These are phyloP conservation scores for Sisymbrium altissimum DNA, from an alignment of 345 rosid genomes.

Conservation along the genomic window DNA sequence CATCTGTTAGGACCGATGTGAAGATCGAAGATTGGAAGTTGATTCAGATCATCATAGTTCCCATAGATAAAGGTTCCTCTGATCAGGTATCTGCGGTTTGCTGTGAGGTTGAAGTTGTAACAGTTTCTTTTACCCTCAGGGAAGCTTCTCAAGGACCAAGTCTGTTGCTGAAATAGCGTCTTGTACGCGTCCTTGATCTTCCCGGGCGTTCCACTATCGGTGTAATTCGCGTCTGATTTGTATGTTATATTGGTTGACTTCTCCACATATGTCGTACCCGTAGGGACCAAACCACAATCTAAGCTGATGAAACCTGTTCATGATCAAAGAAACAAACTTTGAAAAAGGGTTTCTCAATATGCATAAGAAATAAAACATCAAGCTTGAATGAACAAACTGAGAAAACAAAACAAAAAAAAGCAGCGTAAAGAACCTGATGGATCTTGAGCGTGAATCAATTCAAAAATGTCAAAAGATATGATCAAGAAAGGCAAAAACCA, in stretches of 20 bases:
- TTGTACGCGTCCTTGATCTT: conserved; percentile 1
- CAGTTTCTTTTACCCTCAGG: conserved; percentile 38
- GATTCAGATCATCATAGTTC: conserved; percentile 21
- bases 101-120: conserved; percentile 27
- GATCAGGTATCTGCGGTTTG: conserved; percentile 10
- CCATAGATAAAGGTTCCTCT: conserved; percentile 33
- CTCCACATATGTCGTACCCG: background rate
- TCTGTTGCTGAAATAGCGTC: conserved; percentile 18
- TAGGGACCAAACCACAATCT: conserved; percentile 31
- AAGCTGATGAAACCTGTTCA: conserved; percentile 34
- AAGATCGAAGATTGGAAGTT: conserved; percentile 26
- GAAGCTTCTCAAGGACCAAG: conserved; percentile 32
- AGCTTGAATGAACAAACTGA: background rate
- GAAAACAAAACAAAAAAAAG: background rate
- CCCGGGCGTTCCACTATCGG: background rate
- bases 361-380: background rate
- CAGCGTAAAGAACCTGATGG: conserved; percentile 27
- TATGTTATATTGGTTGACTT: conserved; percentile 23
- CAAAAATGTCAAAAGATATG: background rate
- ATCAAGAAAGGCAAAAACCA: conserved; percentile 3
- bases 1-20: conserved; percentile 32
- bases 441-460: conserved; percentile 25
- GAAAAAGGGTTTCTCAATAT: background rate
- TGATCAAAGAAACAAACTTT: background rate
- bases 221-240: conserved; percentile 18